Evolutionary conservation across 163 green algal genomes (phyloP).

Genomic region (Chlorella variabilis): DNA sequence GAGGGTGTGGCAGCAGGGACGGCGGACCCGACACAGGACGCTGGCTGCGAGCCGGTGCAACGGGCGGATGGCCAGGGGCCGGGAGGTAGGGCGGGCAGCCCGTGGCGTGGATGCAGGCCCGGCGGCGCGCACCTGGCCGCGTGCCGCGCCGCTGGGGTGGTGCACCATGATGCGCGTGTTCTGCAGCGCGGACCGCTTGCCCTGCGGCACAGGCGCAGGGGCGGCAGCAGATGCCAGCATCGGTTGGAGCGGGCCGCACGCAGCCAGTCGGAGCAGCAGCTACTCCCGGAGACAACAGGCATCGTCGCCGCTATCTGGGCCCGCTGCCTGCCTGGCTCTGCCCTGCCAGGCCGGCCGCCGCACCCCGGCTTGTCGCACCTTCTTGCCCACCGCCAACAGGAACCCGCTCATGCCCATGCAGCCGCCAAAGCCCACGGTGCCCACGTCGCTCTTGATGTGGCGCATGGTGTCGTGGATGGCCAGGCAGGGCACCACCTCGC

Average conservation of each 20-base stretch:
- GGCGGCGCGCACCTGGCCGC: conserved; percentile 70
- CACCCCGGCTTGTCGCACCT: no score
- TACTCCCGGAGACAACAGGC: background rate
- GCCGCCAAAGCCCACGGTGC: conserved; percentile 94
- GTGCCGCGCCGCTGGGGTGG: conserved; percentile 86
- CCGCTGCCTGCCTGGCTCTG: background rate
- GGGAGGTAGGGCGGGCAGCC: no score
- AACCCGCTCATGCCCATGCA: conserved; percentile 98
- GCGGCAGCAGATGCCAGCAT: no score
- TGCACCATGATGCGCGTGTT: conserved; percentile 98
- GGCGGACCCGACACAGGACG: no score
- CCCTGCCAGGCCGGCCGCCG: no score
- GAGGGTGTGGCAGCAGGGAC: no score
- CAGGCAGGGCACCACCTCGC: conserved; percentile 89
- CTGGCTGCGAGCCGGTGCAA: no score
- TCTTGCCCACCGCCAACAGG: conserved; percentile 92
- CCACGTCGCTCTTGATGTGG: conserved; percentile 90
- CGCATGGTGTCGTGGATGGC: conserved; percentile 98
- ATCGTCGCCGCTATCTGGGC: background rate
- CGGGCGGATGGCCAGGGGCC: no score
- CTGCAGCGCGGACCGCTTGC: conserved; percentile 90
- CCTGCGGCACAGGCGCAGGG: conserved; percentile 59
- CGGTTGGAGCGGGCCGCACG: no score
- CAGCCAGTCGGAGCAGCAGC: no score
- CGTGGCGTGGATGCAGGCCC: background rate